Percentiles rank a stretch among this genome's conserved stretches.
Evolutionary conservation across 371 early-diverging fungal genomes (phyloP).

Genomic region (Syncephalastrum sp.): DNA sequence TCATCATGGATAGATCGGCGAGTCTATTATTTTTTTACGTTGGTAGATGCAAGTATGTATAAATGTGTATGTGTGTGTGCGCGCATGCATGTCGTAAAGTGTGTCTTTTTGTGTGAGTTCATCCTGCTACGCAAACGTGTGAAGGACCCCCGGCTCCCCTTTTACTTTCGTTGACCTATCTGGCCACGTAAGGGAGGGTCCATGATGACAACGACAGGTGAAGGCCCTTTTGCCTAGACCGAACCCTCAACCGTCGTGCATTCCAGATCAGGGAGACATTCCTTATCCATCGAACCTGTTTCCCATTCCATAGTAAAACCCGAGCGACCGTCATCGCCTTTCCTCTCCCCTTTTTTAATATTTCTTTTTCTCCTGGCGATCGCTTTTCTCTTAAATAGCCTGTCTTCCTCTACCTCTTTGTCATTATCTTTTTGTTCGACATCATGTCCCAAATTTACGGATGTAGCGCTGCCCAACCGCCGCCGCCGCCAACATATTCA

Average conservation of each 20-base stretch:
- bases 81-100: neutral
- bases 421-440: slow-evolving; percentile 2
- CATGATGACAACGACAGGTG: neutral
- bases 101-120: slow-evolving; percentile 1
- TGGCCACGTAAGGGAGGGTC: neutral
- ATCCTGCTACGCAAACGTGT: slow-evolving; percentile 1
- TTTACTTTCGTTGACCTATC: neutral
- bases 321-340: slow-evolving; percentile 11
- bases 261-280: slow-evolving; percentile 29
- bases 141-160: neutral
- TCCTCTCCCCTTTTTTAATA: slow-evolving; percentile 22
- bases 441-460: slow-evolving; percentile 1
- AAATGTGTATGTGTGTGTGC: neutral
- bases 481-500: slow-evolving; percentile 1
- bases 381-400: slow-evolving; percentile 18
- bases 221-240: slow-evolving; percentile 3
- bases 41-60: neutral
- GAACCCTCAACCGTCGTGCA: slow-evolving; percentile 3
- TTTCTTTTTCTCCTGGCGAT: slow-evolving; percentile 23
- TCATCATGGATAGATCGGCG: no score
- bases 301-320: slow-evolving; percentile 33
- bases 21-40: neutral
- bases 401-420: slow-evolving; percentile 9
- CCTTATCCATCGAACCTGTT: slow-evolving; percentile 20
- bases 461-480: neutral